phyloP scores from a whole-genome alignment of 192 early-diverging fungal species.

The Gamsiella multidivaricata region DNA sequence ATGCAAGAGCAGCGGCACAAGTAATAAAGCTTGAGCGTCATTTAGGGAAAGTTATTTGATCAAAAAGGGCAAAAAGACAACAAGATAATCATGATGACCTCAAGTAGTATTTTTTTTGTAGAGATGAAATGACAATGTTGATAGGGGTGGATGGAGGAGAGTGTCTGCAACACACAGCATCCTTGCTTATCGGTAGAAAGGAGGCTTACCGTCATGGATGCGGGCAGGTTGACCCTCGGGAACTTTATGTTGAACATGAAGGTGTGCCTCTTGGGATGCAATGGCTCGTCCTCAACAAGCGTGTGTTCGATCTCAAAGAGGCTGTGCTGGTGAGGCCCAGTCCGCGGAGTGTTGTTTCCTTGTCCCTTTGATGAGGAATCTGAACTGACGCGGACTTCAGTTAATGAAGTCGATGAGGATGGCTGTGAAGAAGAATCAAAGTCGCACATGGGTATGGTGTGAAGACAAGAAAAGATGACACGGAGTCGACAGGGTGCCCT shows the following conservation, averaged over 20 bases:
- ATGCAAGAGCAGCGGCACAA: not conserved
- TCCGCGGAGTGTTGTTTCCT: not conserved
- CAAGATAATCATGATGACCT: constrained; percentile 1
- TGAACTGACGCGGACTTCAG: constrained; percentile 1
- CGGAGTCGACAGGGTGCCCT: constrained; percentile 20
- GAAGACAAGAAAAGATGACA: constrained; percentile 28
- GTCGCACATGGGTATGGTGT: constrained; percentile 24
- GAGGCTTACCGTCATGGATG: constrained; percentile 28
- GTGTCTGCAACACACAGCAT: too few species aligned
- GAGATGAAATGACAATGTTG: too few species aligned
- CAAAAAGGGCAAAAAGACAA: not conserved
- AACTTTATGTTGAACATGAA: constrained; percentile 51
- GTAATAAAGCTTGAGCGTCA: not conserved
- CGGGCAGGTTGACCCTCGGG: constrained; percentile 41
- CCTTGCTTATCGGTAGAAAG: too few species aligned
- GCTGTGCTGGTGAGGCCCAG: constrained; percentile 8
- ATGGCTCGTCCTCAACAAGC: constrained; percentile 26
- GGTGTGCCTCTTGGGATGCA: constrained; percentile 35
- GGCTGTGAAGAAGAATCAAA: not conserved
- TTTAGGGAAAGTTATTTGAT: not conserved
- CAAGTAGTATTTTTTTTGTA: too few species aligned
- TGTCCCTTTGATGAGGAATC: not conserved
- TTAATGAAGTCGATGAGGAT: not conserved
- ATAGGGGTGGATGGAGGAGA: too few species aligned
- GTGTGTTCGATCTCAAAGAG: constrained; percentile 37